Base-by-base conservation (phyloP, 192 early-diverging fungal genomes). In the Backusella luteola region DNA sequence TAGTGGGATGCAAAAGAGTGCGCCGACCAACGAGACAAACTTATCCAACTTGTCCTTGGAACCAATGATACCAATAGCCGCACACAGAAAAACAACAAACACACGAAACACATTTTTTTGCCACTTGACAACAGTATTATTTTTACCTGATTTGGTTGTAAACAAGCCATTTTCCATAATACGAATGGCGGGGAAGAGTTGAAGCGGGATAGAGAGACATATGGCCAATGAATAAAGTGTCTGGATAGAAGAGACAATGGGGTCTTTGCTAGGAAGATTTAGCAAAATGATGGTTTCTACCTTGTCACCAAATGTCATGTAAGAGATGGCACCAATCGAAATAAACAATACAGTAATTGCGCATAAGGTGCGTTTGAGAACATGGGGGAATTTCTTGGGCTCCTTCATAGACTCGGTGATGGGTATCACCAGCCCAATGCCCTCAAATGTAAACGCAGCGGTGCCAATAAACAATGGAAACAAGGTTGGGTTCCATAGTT, bases 381-480 rank as follows among this genome's bases (percentile, higher is more conserved):
- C 88, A 1, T 70, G 73, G 32, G 87, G 86, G 67, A 89, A 88
- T 26, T 88, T 84, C 67, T 88, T 76, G 11, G 87, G 87, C 23
- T 89, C 85, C 42, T 81, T 86, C 88, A 89, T 89, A 3, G 87
- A 85, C 68, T 87, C 84, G 0, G 84, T 81, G 69, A 89, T 85
- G 23, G 88, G 88, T 38, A 89, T 89, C 4, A 81, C 80, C 66
- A 79, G 36, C 11, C 96, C 95, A 76, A 98, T 95, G 36, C 96
- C 96, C 83, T 98, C 96, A 83, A 93, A 98, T 6, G 95, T 93
- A 81, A 96, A 98, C 44, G 96, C 93, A 38, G 96, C 95, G 4
- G 96, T 98, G 42, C 96, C 96, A 66, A 98, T 88, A 77, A 98
- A 95, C 49, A 97, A 88, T 49, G 94, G 89, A 81, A 96, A 96